phyloP scores from a whole-genome alignment of 495 filamentous ascomycete genomes.

The Penicillium tannophilum region DNA sequence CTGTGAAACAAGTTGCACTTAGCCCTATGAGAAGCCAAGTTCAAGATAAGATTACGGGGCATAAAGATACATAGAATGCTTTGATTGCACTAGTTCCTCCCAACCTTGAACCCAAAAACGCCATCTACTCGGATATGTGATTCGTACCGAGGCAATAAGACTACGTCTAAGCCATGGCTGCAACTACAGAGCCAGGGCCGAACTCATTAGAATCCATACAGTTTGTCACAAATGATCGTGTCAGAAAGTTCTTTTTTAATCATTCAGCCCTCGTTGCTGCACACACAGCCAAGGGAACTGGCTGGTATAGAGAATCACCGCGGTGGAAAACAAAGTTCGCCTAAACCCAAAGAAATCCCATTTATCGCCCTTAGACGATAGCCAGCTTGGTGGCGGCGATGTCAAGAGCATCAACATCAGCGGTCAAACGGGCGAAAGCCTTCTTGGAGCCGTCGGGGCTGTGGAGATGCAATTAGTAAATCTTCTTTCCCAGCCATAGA shows the following conservation, averaged over 20 bases:
- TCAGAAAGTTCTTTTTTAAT: conserved; percentile 44
- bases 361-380: conserved; percentile 73
- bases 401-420: conserved; percentile 97
- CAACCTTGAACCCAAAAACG: neutral
- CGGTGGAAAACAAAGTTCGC: conserved; percentile 46
- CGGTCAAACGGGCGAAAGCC: conserved; percentile 91
- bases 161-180: conserved; percentile 3
- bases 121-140: neutral
- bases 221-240: conserved; percentile 18
- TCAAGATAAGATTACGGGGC: neutral
- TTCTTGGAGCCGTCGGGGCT: conserved; percentile 98
- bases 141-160: neutral
- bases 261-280: conserved; percentile 47
- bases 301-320: conserved; percentile 50
- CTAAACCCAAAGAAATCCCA: conserved; percentile 45
- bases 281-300: conserved; percentile 38
- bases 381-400: conserved; percentile 98
- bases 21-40: neutral
- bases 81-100: neutral
- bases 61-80: neutral
- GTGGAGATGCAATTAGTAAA: conserved; percentile 7
- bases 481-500: neutral
- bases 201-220: conserved; percentile 9
- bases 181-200: neutral
- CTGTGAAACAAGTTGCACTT: neutral